Conservation (phyloP, 2,329 filamentous ascomycete genomes). For the Raffaelea deltoideospora region DNA sequence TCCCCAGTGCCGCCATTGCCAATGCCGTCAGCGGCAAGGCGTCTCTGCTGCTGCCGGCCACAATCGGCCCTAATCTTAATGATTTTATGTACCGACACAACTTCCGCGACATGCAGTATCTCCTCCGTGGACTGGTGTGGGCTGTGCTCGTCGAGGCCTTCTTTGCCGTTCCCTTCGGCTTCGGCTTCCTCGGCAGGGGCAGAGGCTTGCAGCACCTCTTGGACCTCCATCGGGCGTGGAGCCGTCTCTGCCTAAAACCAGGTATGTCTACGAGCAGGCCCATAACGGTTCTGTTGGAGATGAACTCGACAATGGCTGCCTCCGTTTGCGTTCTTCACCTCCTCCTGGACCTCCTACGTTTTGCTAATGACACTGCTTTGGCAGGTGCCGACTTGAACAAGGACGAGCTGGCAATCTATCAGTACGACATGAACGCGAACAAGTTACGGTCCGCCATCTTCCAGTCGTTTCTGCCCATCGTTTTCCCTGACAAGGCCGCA, state of each 20-base stretch:
- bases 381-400: too few relatives aligned
- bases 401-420: conserved; percentile 9
- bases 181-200: conserved; percentile 10
- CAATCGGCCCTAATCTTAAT: too few relatives aligned
- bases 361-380: too few relatives aligned
- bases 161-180: conserved; percentile 13
- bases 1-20: conserved; percentile 6
- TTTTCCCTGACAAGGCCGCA: conserved; percentile 5
- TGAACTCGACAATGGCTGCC: too few relatives aligned
- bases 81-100: conserved; percentile 10
- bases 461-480: conserved; percentile 11
- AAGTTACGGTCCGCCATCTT: conserved; percentile 13
- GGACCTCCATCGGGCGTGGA: conserved; percentile 8
- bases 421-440: conserved; percentile 11
- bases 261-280: too few relatives aligned
- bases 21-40: too few relatives aligned
- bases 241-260: too few relatives aligned
- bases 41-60: too few relatives aligned
- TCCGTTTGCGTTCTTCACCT: too few relatives aligned
- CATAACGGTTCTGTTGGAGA: too few relatives aligned
- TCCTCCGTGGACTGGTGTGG: conserved; percentile 11
- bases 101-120: conserved; percentile 6
- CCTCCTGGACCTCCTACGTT: too few relatives aligned
- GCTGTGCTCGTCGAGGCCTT: conserved; percentile 10
- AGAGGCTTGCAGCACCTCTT: conserved; percentile 6